These are phyloP conservation scores for Rhododendron griersonianum DNA, from an alignment of 148 eudicot species.

Conservation along the genomic window DNA sequence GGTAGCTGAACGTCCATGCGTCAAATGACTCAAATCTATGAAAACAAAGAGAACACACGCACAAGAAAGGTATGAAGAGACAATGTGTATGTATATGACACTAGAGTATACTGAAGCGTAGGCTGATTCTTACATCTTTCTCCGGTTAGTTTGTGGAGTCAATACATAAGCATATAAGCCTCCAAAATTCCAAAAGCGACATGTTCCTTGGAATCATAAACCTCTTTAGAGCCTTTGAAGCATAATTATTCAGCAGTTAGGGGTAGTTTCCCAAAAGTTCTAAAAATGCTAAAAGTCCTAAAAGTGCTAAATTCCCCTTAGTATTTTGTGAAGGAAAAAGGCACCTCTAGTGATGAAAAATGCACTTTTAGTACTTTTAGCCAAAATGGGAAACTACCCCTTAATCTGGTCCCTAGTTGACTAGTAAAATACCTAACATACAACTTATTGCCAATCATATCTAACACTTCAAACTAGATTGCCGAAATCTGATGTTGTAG, in stretches of 20 bases:
- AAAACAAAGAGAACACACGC: not conserved
- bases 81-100: not conserved
- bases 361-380: too few species aligned
- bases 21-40: too few species aligned
- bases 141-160: not conserved
- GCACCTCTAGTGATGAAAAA: too few species aligned
- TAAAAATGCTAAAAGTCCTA: too few species aligned
- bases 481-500: not conserved
- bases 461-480: not conserved
- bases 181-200: not conserved
- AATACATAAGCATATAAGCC: not conserved
- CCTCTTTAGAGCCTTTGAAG: not conserved
- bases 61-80: not conserved
- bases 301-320: too few species aligned
- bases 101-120: not conserved
- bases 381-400: too few species aligned
- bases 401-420: too few species aligned
- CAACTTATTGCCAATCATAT: not conserved
- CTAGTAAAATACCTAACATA: not conserved
- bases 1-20: not conserved
- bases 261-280: too few species aligned
- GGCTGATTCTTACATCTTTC: not conserved
- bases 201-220: not conserved
- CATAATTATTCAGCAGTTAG: not conserved
- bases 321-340: too few species aligned